Evolutionary conservation across 2,329 filamentous ascomycete species (phyloP), one percentile per base, ranked within the genome.

Genomic region (Arthrobotrys entomopaga): DNA sequence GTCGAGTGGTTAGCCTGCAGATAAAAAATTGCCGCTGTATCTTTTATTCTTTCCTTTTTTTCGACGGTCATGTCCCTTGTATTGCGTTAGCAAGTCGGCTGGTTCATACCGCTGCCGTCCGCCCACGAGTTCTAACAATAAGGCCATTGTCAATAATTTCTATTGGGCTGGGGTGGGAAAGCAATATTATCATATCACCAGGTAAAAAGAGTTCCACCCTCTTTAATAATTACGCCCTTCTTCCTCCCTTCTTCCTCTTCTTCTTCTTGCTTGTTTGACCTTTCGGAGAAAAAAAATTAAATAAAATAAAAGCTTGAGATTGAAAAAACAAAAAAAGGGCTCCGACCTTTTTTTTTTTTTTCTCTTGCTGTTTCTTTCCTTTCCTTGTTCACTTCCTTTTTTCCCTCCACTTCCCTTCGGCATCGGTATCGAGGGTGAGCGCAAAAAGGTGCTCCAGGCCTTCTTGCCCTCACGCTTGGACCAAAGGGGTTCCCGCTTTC

Each of bases 61-160:
- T 61, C 66, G 24, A 46, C 61, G 60, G 48, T 29, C 69, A 66
- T 50, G 61, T 26, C 61, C 69, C 69, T 72, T 73, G 69, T 46
- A 72, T 65, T 73, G 69, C 69, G 69, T 73, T 73, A 73, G 66
- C 52, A 65, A 65, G 61, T 72, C 67, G 67, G 67, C 67, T 72
- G 53, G 53, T 42, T 38, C 49, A 38, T 42, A 73, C 67, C 67
- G 64, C 53, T 73, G 53, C 61, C 69, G 61, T 61, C 67, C 67
- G 56, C 67, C 67, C 67, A 73, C 67, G 60, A 65, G 67, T 73
- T 65, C 49, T 57, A 63, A 73, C 54, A 61, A 73, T 61, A 61
- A 73, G 50, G 38, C 69, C 69, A 73, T 73, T 73, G 69, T 73
- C 59, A 48, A 65, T 65, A 73, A 73, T 73, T 73, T 66, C 56